These are phyloP conservation scores for Exophiala sp. DNA, from an alignment of 2,329 filamentous ascomycete species.

Conservation along the genomic window DNA sequence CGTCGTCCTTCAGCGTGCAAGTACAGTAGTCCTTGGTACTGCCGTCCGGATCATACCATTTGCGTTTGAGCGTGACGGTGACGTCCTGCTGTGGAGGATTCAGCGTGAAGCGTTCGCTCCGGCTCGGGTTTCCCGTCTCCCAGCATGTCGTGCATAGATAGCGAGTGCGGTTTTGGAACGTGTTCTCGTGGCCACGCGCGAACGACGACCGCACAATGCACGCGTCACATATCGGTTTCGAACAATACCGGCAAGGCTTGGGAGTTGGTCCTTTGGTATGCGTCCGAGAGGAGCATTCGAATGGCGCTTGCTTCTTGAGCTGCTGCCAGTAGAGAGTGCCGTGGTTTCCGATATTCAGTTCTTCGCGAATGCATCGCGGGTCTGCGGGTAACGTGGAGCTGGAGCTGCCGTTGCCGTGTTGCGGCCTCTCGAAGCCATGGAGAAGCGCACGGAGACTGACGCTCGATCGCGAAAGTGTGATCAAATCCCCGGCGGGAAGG, in stretches of 20 bases:
- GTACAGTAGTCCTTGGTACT: conserved; percentile 28
- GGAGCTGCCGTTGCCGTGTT: not conserved
- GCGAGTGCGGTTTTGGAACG: conserved; percentile 31
- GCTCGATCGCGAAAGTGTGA: conserved; percentile 30
- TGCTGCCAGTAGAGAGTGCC: conserved; percentile 31
- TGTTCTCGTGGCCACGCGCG: conserved; percentile 27
- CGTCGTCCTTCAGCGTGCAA: conserved; percentile 29
- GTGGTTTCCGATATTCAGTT: conserved; percentile 30
- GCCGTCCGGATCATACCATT: conserved; percentile 18
- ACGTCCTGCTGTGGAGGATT: conserved; percentile 8
- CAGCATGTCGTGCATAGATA: conserved; percentile 32
- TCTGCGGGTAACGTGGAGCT: conserved; percentile 1
- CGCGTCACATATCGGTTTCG: conserved; percentile 31
- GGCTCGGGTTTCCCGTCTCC: conserved; percentile 28
- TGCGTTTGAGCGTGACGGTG: not conserved
- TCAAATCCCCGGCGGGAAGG: conserved; percentile 30
- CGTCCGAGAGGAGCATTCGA: conserved; percentile 28
- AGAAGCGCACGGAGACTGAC: conserved; percentile 28
- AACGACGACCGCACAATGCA: conserved; percentile 33
- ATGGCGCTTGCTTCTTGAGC: conserved; percentile 28
- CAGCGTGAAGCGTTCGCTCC: conserved; percentile 26
- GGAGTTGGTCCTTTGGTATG: conserved; percentile 28
- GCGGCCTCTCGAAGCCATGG: conserved; percentile 30
- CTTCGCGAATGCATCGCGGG: conserved; percentile 10
- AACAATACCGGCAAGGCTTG: conserved; percentile 31